Percentiles rank a stretch among this genome's conserved stretches.
Evolutionary conservation across 768 basidiomycete species (phyloP).

Genomic region (Macrocybe gigantea): DNA sequence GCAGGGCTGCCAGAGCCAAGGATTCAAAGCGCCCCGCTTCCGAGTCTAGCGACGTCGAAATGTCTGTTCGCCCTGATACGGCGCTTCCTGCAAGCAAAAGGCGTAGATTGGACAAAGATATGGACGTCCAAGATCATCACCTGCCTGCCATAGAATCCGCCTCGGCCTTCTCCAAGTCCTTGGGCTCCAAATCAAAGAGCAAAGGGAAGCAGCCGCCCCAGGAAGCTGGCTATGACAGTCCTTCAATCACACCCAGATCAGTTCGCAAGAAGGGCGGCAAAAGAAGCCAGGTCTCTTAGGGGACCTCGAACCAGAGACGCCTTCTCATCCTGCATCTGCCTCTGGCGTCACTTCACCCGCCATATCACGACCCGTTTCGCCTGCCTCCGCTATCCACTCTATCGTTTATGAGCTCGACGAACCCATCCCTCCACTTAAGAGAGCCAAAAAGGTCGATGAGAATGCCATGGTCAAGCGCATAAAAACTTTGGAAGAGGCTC

Average conservation of each 20-base stretch:
- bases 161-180: slow-evolving; percentile 17
- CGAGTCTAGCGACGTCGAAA: slow-evolving; percentile 32
- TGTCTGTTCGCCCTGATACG: slow-evolving; percentile 33
- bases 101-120: slow-evolving; percentile 48
- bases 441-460: slow-evolving; percentile 75
- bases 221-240: slow-evolving; percentile 56
- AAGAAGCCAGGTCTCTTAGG: slow-evolving; percentile 48
- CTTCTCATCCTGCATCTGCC: slow-evolving; percentile 48
- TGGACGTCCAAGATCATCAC: slow-evolving; percentile 22
- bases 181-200: slow-evolving; percentile 28
- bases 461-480: slow-evolving; percentile 67
- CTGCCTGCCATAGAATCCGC: slow-evolving; percentile 22
- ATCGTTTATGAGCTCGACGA: slow-evolving; percentile 73
- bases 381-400: slow-evolving; percentile 48
- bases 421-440: slow-evolving; percentile 61
- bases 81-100: slow-evolving; percentile 53
- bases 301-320: slow-evolving; percentile 41
- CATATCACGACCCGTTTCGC: slow-evolving; percentile 67
- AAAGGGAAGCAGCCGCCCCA: slow-evolving; percentile 49
- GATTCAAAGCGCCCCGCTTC: slow-evolving; percentile 48
- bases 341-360: slow-evolving; percentile 69
- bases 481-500: slow-evolving; percentile 74
- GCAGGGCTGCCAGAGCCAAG: slow-evolving; percentile 36
- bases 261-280: slow-evolving; percentile 51
- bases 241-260: slow-evolving; percentile 43